Conservation (phyloP, 208 protist genomes). For the Leishmania lainsoni region DNA sequence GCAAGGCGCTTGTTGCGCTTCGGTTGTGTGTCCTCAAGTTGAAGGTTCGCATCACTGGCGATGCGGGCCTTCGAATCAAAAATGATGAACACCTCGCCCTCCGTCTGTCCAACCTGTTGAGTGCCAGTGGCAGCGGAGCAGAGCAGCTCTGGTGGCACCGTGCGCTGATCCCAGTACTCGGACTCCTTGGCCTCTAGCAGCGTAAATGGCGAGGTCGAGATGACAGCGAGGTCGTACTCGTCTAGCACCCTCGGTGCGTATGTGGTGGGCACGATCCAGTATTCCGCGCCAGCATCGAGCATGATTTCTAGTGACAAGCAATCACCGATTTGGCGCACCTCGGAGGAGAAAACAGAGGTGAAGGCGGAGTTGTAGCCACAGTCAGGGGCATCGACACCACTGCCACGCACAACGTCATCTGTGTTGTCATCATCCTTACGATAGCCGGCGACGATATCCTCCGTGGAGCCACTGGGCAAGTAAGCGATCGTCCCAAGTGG, state of each 20-base stretch:
- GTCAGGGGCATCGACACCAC: neutral
- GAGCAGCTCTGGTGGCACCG: constrained; percentile 30
- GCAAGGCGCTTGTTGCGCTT: neutral
- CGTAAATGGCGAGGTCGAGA: constrained; percentile 48
- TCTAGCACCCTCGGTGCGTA: constrained; percentile 47
- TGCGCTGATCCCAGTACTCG: constrained; percentile 58
- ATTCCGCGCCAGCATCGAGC: constrained; percentile 54
- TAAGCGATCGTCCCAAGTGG: too few relatives aligned
- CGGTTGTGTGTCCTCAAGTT: constrained; percentile 6
- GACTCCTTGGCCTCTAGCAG: constrained; percentile 51
- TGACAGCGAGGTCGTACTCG: constrained; percentile 64
- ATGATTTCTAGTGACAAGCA: constrained; percentile 67
- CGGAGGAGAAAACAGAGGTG: constrained; percentile 36
- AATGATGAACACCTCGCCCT: constrained; percentile 27
- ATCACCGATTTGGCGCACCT: constrained; percentile 49
- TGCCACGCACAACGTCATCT: neutral
- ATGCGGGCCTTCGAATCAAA: constrained; percentile 20
- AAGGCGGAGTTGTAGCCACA: neutral
- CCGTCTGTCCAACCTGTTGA: constrained; percentile 10
- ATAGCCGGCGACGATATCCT: neutral
- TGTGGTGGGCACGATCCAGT: constrained; percentile 85
- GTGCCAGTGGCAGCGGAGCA: neutral
- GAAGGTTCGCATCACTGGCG: constrained; percentile 6
- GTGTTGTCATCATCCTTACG: neutral
- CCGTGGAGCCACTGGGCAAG: neutral